These are phyloP conservation scores for Penicillium olsonii DNA, from an alignment of 2,329 filamentous ascomycete species.

Conservation along the genomic window DNA sequence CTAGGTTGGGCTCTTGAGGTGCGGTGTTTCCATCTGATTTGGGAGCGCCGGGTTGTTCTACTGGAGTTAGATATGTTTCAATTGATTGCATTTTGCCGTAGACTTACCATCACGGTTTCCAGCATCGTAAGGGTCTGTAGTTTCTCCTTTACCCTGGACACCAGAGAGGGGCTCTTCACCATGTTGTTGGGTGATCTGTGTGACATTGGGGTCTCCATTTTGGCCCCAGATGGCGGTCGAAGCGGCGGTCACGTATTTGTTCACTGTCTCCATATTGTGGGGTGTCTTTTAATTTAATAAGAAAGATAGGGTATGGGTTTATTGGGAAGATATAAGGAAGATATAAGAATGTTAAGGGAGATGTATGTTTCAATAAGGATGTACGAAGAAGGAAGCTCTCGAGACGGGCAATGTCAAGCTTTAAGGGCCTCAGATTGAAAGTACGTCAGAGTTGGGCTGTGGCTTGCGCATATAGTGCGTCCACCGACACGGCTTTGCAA, in stretches of 20 bases:
- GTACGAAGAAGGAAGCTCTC: not conserved
- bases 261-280: conserved; percentile 64
- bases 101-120: conserved; percentile 69
- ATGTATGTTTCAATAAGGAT: not conserved
- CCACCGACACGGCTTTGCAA: conserved; percentile 3
- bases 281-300: not conserved
- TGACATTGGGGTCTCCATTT: conserved; percentile 21
- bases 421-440: conserved; percentile 3
- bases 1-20: conserved; percentile 13
- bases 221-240: conserved; percentile 54
- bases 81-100: not conserved
- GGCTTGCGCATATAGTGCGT: conserved; percentile 1
- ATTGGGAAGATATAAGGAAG: not conserved
- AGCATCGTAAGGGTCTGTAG: conserved; percentile 73
- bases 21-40: conserved; percentile 25
- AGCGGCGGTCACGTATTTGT: conserved; percentile 52
- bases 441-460: conserved; percentile 9
- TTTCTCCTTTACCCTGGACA: conserved; percentile 64
- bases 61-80: not conserved
- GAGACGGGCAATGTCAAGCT: conserved; percentile 7
- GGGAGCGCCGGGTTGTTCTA: conserved; percentile 33
- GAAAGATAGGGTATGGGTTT: not conserved
- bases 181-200: conserved; percentile 32
- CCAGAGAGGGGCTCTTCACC: conserved; percentile 72
- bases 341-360: no score